Evolutionary conservation across 306 rosid species (phyloP), one percentile per base, ranked within the genome.

Genomic region (Albizia julibrissin): DNA sequence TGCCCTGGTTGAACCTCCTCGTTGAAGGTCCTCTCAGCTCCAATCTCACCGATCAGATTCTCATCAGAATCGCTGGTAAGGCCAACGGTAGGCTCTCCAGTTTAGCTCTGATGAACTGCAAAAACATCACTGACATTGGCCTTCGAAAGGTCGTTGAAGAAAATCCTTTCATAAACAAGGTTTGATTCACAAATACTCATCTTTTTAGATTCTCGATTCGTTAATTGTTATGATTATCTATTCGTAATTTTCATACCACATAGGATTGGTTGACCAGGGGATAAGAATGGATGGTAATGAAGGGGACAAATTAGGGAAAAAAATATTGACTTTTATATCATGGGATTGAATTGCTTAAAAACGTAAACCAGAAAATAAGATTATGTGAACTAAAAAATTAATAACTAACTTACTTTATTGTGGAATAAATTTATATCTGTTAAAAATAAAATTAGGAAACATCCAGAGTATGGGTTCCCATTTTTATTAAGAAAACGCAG

Each of bases 41-140:
- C 3, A 26, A 27, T 21, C 39, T 62, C 8, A 62, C 69, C 3
- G 69, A 62, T 62, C 69, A 27, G 69, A 62, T 62, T 62, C 69
- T 27, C 21, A 1, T 62, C 19, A 26, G 69, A 62, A 27, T 62
- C 21, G 14, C 37, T 12, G 8, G 21, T 62, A 62, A 27, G 69
- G 69, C 69, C 34, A 26, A 62, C 14, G 69, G 69, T 14, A 26
- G 69, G 19, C 69, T 62, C 21, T 4, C 39, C 8, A 26, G 69
- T 27, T 19, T 62, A 2, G 69, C 69, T 4, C 69, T 62, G 10
- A 4, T 62, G 69, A 26, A 62, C 9, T 62, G 69, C 34, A 62
- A 62, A 39, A 62, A 62, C 10, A 62, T 62, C 69, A 27, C 69
- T 27, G 69, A 62, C 69, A 62, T 62, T 62, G 69, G 69, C 8